Percentiles rank a stretch among this genome's conserved stretches.
phyloP scores from a whole-genome alignment of 108 stramenopile genomes.

The Pelagomonas calceolata region DNA sequence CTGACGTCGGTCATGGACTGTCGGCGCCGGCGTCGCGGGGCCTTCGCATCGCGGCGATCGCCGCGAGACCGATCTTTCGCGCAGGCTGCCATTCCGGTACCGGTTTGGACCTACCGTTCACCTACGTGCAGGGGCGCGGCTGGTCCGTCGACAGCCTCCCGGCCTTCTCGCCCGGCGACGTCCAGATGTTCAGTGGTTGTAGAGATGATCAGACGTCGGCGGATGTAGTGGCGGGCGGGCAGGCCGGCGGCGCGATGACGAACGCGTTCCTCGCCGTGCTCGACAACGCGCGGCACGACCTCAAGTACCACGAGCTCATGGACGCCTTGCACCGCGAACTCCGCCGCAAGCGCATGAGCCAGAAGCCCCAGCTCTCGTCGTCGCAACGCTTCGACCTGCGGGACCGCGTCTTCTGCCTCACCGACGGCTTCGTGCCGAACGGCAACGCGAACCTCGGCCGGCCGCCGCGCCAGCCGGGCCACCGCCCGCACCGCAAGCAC shows the following conservation, averaged over 20 bases:
- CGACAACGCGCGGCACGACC: constrained; percentile 11
- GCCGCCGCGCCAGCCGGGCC: background rate
- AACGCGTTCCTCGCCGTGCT: constrained; percentile 34
- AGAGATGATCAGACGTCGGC: background rate
- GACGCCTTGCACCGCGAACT: constrained; percentile 23
- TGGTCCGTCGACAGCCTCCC: constrained; percentile 35
- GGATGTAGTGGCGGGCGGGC: background rate
- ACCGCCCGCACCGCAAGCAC: too few relatives aligned
- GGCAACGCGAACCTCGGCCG: constrained; percentile 26
- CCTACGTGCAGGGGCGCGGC: constrained; percentile 23
- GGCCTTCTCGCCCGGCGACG: constrained; percentile 36
- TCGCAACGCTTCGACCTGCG: constrained; percentile 35
- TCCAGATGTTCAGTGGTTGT: constrained; percentile 15
- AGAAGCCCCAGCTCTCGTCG: constrained; percentile 35
- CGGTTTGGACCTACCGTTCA: constrained; percentile 62
- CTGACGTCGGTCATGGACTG: constrained; percentile 65
- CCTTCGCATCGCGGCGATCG: too few relatives aligned
- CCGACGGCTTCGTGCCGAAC: constrained; percentile 32
- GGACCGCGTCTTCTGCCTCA: constrained; percentile 32
- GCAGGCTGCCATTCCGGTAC: constrained; percentile 84
- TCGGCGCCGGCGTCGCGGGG: too few relatives aligned
- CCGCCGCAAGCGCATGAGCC: constrained; percentile 21
- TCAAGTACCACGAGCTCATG: constrained; percentile 36
- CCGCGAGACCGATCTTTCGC: too few relatives aligned
- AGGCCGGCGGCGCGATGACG: constrained; percentile 44